A percentile compares a stretch with the other conserved stretches of the same genome.
Conservation (phyloP, 169 alveolate species). For the Plasmodium sp. region DNA sequence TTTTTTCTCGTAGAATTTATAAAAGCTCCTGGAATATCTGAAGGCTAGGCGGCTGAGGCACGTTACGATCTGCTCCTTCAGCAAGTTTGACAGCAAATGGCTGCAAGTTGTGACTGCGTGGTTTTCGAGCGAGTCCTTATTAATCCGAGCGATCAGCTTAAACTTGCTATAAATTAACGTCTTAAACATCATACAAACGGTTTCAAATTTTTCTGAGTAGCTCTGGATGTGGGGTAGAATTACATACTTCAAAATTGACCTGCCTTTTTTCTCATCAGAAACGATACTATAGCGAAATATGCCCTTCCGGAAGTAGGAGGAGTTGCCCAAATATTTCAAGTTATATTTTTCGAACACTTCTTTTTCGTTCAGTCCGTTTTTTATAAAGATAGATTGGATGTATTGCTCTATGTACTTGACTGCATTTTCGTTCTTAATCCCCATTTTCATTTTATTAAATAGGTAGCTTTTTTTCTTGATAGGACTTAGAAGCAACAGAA, state of each 20-base stretch:
- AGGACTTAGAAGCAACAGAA: constrained; percentile 55
- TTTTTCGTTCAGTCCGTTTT: constrained; percentile 83
- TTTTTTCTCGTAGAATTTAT: constrained; percentile 38
- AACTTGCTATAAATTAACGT: constrained; percentile 93
- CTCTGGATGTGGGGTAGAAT: constrained; percentile 94
- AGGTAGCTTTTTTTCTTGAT: constrained; percentile 49
- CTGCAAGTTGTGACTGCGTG: constrained; percentile 74
- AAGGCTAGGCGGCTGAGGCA: not conserved
- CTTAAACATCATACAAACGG: constrained; percentile 95
- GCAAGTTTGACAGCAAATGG: constrained; percentile 30
- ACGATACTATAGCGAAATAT: constrained; percentile 91
- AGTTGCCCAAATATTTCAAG: constrained; percentile 87
- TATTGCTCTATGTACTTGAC: constrained; percentile 74
- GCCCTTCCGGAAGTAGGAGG: constrained; percentile 84
- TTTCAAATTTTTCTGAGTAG: constrained; percentile 95
- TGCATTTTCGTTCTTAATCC: constrained; percentile 63
- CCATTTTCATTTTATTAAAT: constrained; percentile 43
- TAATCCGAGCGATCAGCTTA: constrained; percentile 84
- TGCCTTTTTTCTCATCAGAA: constrained; percentile 96
- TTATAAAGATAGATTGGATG: constrained; percentile 80
- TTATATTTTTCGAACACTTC: constrained; percentile 89
- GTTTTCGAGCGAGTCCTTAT: constrained; percentile 49
- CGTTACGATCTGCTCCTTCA: constrained; percentile 43
- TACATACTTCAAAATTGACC: constrained; percentile 91
- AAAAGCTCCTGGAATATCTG: constrained; percentile 3